These are phyloP conservation scores for Malus fusca DNA, from an alignment of 306 rosid species.

Conservation along the genomic window DNA sequence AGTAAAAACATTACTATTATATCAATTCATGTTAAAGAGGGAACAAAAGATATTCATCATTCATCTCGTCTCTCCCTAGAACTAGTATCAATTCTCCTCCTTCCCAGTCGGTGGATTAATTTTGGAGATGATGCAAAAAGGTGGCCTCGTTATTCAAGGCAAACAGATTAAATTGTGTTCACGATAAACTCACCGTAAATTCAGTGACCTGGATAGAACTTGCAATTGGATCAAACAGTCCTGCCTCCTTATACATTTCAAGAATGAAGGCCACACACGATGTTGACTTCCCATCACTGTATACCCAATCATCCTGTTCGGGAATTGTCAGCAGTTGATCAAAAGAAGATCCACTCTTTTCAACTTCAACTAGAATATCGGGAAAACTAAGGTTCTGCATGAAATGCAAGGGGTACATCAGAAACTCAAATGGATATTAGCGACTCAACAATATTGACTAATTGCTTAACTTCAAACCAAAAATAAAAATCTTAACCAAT, in stretches of 20 bases:
- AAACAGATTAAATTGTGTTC: conserved; percentile 8
- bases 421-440: neutral
- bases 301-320: conserved; percentile 89
- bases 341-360: conserved; percentile 77
- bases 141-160: neutral
- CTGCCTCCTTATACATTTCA: conserved; percentile 90
- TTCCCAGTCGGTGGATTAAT: neutral
- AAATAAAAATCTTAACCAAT: neutral
- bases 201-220: conserved; percentile 90
- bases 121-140: neutral
- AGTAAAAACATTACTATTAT: neutral
- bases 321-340: conserved; percentile 80
- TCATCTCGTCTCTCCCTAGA: neutral
- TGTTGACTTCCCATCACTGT: conserved; percentile 85
- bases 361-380: conserved; percentile 77
- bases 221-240: conserved; percentile 75
- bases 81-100: neutral
- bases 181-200: conserved; percentile 67
- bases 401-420: conserved; percentile 19
- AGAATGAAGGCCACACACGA: conserved; percentile 87
- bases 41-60: neutral
- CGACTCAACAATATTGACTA: neutral
- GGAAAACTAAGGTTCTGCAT: conserved; percentile 73
- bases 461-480: neutral
- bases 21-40: neutral